phyloP scores from a whole-genome alignment of 2,329 filamentous ascomycete genomes.

The Trichoderma citrinoviride region DNA sequence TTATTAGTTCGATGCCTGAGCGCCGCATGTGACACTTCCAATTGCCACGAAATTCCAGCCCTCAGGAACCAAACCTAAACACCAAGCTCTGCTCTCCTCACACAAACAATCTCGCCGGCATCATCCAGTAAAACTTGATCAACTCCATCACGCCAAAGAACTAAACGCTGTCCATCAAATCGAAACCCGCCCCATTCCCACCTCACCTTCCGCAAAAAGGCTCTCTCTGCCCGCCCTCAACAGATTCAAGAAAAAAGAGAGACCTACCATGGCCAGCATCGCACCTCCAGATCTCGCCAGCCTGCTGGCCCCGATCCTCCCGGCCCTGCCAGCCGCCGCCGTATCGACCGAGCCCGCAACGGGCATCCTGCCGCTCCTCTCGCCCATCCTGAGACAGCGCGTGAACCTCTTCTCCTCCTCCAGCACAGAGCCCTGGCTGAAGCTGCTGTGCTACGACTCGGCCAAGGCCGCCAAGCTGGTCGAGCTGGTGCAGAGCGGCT shows the following conservation, averaged over 20 bases:
- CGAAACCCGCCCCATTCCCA: background rate
- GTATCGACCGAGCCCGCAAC: constrained; percentile 56
- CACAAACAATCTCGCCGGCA: background rate
- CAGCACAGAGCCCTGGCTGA: constrained; percentile 67
- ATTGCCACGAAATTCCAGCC: constrained; percentile 9
- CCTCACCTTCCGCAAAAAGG: background rate
- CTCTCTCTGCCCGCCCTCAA: constrained; percentile 3
- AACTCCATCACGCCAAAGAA: background rate
- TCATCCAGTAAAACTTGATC: background rate
- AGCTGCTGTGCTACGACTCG: constrained; percentile 67
- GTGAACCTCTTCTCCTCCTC: constrained; percentile 62
- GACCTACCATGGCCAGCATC: constrained; percentile 30
- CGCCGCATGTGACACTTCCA: constrained; percentile 19
- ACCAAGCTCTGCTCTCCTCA: background rate
- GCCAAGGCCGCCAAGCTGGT: constrained; percentile 56
- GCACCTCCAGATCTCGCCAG: constrained; percentile 45
- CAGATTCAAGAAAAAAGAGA: too few relatives aligned
- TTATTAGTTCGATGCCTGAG: background rate
- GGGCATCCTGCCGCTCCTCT: constrained; percentile 57
- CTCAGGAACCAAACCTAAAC: constrained; percentile 8
- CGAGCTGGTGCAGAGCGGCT: constrained; percentile 59
- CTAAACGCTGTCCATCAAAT: too few relatives aligned
- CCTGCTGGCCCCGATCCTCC: constrained; percentile 56
- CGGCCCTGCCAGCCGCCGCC: constrained; percentile 58
- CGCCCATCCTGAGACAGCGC: constrained; percentile 64